Base-by-base conservation (phyloP, 2,329 filamentous ascomycete genomes). In the Aureobasidium mangrovei region DNA sequence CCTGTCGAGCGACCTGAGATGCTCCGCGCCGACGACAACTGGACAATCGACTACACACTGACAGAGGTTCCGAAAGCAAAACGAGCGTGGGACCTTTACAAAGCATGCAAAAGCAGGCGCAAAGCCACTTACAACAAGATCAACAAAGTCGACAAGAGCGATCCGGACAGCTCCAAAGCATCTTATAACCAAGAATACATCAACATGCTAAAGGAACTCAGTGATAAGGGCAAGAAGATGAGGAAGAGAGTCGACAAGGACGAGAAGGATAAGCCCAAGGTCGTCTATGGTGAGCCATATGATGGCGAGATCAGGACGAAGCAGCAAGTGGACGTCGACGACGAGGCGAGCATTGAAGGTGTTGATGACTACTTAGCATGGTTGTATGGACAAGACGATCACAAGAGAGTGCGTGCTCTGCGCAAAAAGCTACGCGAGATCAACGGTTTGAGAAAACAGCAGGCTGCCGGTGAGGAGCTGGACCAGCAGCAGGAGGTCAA, bases 1-100 rank as follows among this genome's bases (percentile, higher is more conserved):
- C 77, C 79, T 53, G 80, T 88, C 1, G 64, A 72, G 0, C 82
- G 89, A 3, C 86, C 89, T 0, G 59, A 69, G 1, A 61, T 74
- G 0, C 65, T 84, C 43, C 67, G 49, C 0, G 32, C 62, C 10
- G 24, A 62, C 0, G 77, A 82, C 59, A 63, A 72, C 6, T 96
- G 91, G 91, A 67, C 72, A 0, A 73, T 96, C n/a, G 82, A 93
- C 61, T 96, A 95, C 69, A 77, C 83, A 35, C 71, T 96, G 45
- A 77, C 78, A 43, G 85, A 91, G 59, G 72, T 90, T 2, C 51
- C 69, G 0, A 59, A 68, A 2, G 40, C 59, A 1, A 58, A 66
- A 0, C 70, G 73, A 7, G 80, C 78, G 1, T 68, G 67, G 57
- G 68, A 54, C 0, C 67, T 86, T 27, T 89, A 89, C 65, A 40